A percentile compares a stretch with the other conserved stretches of the same genome.
Conservation (phyloP, 2,329 filamentous ascomycete genomes). For the Aureobasidium sp. region DNA sequence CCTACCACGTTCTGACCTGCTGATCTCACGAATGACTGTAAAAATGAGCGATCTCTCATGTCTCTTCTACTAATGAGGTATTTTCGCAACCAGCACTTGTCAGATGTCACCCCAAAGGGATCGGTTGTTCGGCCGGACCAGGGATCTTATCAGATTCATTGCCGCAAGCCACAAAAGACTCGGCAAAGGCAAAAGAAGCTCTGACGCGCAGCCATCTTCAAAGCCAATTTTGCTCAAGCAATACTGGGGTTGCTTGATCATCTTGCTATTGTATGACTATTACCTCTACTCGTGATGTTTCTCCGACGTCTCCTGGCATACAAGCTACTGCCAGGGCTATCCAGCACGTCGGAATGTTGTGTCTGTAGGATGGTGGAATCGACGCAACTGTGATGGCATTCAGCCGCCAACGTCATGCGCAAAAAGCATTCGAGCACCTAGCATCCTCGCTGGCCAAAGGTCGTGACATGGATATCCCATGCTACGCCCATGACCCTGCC, state of each 20-base stretch:
- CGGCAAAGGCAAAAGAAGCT: slow-evolving; percentile 7
- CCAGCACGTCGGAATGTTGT: no score
- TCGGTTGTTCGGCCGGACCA: neutral
- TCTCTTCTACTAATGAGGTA: no score
- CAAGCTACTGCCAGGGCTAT: no score
- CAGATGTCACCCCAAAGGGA: neutral
- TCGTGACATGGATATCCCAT: neutral
- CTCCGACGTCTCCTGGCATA: no score
- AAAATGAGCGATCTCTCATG: no score
- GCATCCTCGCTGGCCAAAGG: neutral
- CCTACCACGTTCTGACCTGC: neutral
- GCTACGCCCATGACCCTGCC: neutral
- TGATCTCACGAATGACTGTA: no score
- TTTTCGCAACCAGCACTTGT: no score
- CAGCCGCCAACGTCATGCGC: neutral
- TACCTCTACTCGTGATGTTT: no score
- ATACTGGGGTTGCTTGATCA: neutral
- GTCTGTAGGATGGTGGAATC: neutral
- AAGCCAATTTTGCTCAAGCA: neutral
- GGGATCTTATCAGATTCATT: slow-evolving; percentile 17
- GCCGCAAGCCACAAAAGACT: slow-evolving; percentile 10
- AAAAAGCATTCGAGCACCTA: neutral
- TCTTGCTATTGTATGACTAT: no score
- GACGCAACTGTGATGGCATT: neutral
- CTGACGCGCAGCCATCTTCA: neutral